Evolutionary conservation across 192 early-diverging fungal genomes (phyloP), one percentile per base, ranked within the genome.

Genomic region (Rhizoclosmatium globosum): DNA sequence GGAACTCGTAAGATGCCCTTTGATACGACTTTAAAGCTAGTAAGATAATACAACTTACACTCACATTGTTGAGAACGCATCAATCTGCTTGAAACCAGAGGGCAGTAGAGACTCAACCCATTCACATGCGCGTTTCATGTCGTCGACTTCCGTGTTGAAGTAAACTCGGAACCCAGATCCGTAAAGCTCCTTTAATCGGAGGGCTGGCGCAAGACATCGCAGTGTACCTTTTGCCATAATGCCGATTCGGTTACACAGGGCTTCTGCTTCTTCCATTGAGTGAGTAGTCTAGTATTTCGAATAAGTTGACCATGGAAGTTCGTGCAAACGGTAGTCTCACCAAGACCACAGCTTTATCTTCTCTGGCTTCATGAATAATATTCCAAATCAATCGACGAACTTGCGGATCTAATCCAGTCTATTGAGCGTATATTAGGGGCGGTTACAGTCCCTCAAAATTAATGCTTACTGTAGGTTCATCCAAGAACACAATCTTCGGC

Each of bases 191-290:
- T 94, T 94, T 42, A 94, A 85, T 38, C 92, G 85, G 15, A 92
- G 82, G 46, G 85, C 90, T 42, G 83, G 84, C 21, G 86, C 94
- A 3, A 92, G 73, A 77, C 93, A 94, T 42, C 92, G 83, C 44
- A 94, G 66, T 0, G 90, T 92, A 43, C 94, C 94, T 64, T 93
- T 91, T 21, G 92, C 90, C 89, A 94, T 94, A 68, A 95, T 95
- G 50, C 91, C 93, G 59, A 95, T 95, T 3, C 86, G 81, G 6
- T 91, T 82, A 78, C 93, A 95, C n/a, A 94, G 76, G 4, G 92
- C 90, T 76, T 95, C 94, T 64, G 93, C 94, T 83, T 95, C 94
- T 75, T 95, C 91, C 92, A 93, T 93, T 3, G 86, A 88, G 68
- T 93, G 92, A 4, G 92, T 93, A 4, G 91, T 94, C 79, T 89